Evolutionary conservation across 371 early-diverging fungal species (phyloP).

Genomic region (Haplosporangium sp.): DNA sequence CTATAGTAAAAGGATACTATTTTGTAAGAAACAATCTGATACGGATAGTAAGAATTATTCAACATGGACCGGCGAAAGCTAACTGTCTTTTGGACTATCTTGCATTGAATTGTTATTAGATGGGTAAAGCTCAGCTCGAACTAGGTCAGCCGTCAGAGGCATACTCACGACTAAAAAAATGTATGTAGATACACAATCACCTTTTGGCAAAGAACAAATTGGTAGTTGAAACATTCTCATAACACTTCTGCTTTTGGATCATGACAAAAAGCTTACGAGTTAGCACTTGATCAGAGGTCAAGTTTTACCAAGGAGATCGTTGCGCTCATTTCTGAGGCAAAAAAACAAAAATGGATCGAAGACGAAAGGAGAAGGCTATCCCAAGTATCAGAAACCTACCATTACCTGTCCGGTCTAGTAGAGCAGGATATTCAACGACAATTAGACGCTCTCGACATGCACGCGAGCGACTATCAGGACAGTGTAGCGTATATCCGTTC

Average conservation of each 20-base stretch:
- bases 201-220: background rate
- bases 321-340: constrained; percentile 36
- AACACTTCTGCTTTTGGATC: background rate
- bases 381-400: constrained; percentile 68
- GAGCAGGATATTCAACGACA: constrained; percentile 60
- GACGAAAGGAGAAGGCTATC: constrained; percentile 68
- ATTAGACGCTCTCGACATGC: constrained; percentile 27
- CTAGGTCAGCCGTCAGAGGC: constrained; percentile 42
- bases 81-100: background rate
- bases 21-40: constrained; percentile 57
- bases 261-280: constrained; percentile 33
- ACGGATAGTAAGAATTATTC: background rate
- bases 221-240: background rate
- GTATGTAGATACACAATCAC: constrained; percentile 5
- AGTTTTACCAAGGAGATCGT: constrained; percentile 47
- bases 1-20: constrained; percentile 78
- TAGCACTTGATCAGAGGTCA: constrained; percentile 42
- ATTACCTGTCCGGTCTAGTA: constrained; percentile 71
- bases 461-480: constrained; percentile 25
- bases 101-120: constrained; percentile 6
- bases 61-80: background rate
- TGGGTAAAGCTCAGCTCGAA: constrained; percentile 52
- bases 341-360: constrained; percentile 71
- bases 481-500: constrained; percentile 12
- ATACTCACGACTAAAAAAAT: constrained; percentile 32